Conservation (phyloP, 2,329 filamentous ascomycete genomes). For the Colletotrichum caudatum region DNA sequence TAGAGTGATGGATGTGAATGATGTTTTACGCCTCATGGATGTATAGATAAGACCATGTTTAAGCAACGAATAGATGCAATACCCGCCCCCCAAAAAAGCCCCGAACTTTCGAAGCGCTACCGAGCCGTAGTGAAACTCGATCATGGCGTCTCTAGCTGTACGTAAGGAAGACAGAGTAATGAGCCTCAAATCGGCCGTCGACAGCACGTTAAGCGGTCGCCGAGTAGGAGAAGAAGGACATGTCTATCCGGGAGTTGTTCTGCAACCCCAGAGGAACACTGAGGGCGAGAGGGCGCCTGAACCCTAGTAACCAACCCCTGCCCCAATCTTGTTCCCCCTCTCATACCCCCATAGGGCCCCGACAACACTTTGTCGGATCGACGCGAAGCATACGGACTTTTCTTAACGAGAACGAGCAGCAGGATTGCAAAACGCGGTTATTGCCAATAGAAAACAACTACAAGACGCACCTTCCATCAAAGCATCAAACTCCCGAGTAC, state of each 20-base stretch:
- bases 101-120: no score
- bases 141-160: neutral
- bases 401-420: neutral
- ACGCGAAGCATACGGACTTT: neutral
- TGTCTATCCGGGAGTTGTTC: no score
- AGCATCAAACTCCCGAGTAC: neutral
- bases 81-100: neutral
- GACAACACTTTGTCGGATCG: no score
- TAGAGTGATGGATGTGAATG: constrained; percentile 27
- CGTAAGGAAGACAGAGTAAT: no score
- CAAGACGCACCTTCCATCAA: neutral
- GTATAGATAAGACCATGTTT: constrained; percentile 24
- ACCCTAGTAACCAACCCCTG: neutral
- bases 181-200: no score
- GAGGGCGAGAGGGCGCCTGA: neutral
- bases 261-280: neutral
- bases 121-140: neutral
- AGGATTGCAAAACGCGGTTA: neutral
- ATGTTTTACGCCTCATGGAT: constrained; percentile 28
- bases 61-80: neutral
- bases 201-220: no score
- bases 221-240: no score
- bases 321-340: neutral
- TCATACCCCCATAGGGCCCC: neutral
- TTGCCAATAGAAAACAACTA: neutral